A percentile compares a stretch with the other conserved stretches of the same genome.
Conservation (phyloP, 768 basidiomycete species). For the Mycena metata region DNA sequence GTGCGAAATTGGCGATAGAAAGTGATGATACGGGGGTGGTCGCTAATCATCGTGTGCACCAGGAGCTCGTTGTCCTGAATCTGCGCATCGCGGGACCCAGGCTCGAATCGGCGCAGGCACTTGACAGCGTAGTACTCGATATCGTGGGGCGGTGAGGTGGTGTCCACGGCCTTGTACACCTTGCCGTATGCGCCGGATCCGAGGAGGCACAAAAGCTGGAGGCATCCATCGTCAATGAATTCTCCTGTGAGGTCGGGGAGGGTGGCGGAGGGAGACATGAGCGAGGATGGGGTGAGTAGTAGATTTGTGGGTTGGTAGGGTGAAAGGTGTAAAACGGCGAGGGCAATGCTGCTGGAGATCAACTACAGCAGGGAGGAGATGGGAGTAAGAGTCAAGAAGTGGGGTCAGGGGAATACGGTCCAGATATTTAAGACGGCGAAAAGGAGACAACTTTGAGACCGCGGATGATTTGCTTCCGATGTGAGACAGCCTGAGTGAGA, state of each 20-base stretch:
- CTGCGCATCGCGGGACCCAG: slow-evolving; percentile 55
- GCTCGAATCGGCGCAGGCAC: slow-evolving; percentile 59
- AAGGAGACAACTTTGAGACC: no score
- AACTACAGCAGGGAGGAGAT: no score
- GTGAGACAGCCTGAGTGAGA: no score
- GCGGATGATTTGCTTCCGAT: no score
- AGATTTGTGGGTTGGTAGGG: not conserved
- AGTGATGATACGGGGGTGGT: slow-evolving; percentile 58
- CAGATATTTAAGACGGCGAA: no score
- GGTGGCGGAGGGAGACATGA: not conserved
- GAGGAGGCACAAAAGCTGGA: slow-evolving; percentile 57
- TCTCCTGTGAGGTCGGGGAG: slow-evolving; percentile 31
- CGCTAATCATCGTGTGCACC: slow-evolving; percentile 47
- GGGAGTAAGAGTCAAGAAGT: no score
- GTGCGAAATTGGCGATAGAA: slow-evolving; percentile 60
- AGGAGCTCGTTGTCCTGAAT: slow-evolving; percentile 64
- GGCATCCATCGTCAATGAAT: slow-evolving; percentile 51
- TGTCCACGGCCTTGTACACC: slow-evolving; percentile 40
- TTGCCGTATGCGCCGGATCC: slow-evolving; percentile 48
- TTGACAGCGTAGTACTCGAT: slow-evolving; percentile 58
- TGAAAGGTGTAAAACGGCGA: no score
- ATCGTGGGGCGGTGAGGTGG: slow-evolving; percentile 4
- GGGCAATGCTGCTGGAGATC: no score
- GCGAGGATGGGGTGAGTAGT: not conserved
- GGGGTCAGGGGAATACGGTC: no score